These are phyloP conservation scores for Podila epicladia DNA, from an alignment of 192 early-diverging fungal species.

Conservation along the genomic window DNA sequence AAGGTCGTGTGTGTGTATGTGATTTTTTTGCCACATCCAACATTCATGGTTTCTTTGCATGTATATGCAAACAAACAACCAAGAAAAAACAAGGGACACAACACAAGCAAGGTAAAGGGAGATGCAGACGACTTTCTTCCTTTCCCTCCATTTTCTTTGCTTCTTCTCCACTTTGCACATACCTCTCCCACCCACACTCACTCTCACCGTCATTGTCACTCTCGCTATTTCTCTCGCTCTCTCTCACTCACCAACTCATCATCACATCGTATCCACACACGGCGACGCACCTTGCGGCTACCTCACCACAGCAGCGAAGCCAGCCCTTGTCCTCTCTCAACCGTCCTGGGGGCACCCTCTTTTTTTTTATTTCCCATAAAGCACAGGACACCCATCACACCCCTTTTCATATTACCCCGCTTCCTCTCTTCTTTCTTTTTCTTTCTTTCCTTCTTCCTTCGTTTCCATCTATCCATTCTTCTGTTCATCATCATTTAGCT, in stretches of 20 bases:
- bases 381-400: not conserved
- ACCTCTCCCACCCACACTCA: not conserved
- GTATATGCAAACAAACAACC: too few relatives aligned
- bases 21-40: too few relatives aligned
- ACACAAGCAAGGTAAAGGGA: not conserved
- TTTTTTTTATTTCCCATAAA: not conserved
- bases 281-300: not conserved
- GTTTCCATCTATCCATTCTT: not conserved
- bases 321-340: not conserved
- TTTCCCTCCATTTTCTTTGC: not conserved
- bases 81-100: too few relatives aligned
- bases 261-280: not conserved
- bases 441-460: not conserved
- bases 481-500: not conserved
- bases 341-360: not conserved
- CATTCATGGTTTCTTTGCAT: too few relatives aligned
- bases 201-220: too few relatives aligned
- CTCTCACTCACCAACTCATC: not conserved
- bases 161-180: constrained; percentile 1
- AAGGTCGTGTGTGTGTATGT: too few relatives aligned
- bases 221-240: too few relatives aligned
- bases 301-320: not conserved
- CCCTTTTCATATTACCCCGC: not conserved
- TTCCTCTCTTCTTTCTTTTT: not conserved
- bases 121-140: not conserved